Evolutionary conservation across 352 stramenopile species (phyloP).

Genomic region (Globisporangium irregulare): DNA sequence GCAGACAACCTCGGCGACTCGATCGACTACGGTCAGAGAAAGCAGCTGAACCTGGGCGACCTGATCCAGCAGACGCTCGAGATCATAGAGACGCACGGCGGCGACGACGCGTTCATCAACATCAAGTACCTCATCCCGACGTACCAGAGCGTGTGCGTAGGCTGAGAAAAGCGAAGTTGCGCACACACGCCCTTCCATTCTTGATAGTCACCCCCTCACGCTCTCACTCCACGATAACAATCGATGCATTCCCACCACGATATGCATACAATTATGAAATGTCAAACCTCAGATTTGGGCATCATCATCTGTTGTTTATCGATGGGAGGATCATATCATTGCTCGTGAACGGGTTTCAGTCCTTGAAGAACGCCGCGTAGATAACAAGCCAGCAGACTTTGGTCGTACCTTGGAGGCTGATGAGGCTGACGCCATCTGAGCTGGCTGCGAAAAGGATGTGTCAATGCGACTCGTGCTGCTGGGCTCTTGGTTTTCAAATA

Average conservation of each 20-base stretch:
- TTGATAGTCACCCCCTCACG: background rate
- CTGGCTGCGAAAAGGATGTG: background rate
- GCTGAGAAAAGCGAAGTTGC: slow-evolving; percentile 22
- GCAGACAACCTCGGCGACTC: slow-evolving; percentile 94
- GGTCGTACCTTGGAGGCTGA: slow-evolving; percentile 15
- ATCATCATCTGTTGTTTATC: background rate
- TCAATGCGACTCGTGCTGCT: background rate
- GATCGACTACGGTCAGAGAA: slow-evolving; percentile 96
- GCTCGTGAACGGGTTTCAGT: background rate
- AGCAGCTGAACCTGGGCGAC: slow-evolving; percentile 94
- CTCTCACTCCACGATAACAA: background rate
- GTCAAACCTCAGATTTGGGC: slow-evolving; percentile 1
- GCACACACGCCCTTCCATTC: background rate
- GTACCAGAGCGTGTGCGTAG: slow-evolving; percentile 92
- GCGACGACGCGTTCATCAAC: slow-evolving; percentile 98
- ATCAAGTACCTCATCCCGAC: slow-evolving; percentile 98
- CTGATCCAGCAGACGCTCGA: slow-evolving; percentile 97
- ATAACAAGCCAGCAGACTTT: slow-evolving; percentile 23
- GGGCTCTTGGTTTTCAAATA: background rate
- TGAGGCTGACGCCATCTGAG: background rate
- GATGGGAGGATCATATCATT: background rate
- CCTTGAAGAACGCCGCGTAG: background rate
- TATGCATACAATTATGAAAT: slow-evolving; percentile 10
- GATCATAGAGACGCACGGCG: slow-evolving; percentile 94
- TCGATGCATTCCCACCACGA: slow-evolving; percentile 6